Evolutionary conservation across 2,329 filamentous ascomycete genomes (phyloP).

Genomic region (Trichoderma atrobrunneum): DNA sequence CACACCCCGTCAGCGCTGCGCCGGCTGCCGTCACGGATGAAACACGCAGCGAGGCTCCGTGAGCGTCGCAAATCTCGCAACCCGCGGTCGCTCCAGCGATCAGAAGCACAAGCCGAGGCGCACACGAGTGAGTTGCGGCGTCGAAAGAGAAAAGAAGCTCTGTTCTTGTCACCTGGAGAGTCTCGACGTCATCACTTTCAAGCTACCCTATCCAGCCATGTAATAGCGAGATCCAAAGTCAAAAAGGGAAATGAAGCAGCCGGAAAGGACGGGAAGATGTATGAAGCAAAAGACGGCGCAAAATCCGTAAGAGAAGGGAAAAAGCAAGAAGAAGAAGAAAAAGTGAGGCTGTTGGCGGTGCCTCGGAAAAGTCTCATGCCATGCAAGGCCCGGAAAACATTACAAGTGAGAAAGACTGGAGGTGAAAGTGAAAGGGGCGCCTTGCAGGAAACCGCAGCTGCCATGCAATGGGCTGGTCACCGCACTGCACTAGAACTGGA

Average conservation of each 20-base stretch:
- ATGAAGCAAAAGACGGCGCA: background rate
- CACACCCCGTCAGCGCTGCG: background rate
- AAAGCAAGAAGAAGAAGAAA: background rate
- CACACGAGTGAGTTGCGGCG: background rate
- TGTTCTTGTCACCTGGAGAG: background rate
- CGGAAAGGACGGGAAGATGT: background rate
- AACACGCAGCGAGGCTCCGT: background rate
- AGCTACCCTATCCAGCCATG: background rate
- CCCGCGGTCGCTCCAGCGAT: background rate
- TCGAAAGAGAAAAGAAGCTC: background rate
- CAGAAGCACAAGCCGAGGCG: background rate
- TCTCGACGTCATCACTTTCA: conserved; percentile 12
- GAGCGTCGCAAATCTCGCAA: background rate
- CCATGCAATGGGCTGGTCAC: background rate
- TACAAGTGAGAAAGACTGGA: background rate
- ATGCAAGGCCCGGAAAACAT: background rate
- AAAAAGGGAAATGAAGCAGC: background rate
- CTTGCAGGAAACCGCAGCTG: conserved; percentile 6
- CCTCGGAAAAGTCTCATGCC: conserved; percentile 1
- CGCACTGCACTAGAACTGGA: background rate
- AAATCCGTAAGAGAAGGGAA: background rate
- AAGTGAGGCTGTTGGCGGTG: background rate
- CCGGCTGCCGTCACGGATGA: background rate
- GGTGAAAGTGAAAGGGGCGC: conserved; percentile 4
- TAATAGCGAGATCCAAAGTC: background rate